Conservation (phyloP, 163 green algal species). For the Coccomyxa subellipsoidea region DNA sequence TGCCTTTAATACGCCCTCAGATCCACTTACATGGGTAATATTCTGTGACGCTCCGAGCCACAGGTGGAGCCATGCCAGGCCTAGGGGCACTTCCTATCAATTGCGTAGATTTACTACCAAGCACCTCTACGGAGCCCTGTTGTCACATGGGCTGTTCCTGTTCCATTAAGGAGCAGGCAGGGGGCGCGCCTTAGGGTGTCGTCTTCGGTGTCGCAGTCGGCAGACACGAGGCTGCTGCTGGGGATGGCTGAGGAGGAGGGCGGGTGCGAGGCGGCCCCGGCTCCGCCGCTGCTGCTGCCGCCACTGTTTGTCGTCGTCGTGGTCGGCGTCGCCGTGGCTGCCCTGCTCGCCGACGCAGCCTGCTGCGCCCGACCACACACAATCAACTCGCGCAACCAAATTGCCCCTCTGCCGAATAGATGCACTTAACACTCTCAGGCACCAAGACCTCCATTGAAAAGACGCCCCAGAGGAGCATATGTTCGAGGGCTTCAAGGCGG, state of each 20-base stretch:
- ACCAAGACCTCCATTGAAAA: no score
- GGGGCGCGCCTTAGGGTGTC: neutral
- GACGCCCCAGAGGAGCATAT: no score
- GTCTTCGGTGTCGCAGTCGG: neutral
- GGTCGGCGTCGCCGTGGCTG: neutral
- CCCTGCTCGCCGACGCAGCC: neutral
- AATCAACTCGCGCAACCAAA: neutral
- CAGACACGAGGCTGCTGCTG: neutral
- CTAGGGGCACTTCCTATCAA: no score
- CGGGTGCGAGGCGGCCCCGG: neutral
- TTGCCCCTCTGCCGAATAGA: no score
- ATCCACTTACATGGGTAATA: no score
- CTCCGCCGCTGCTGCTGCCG: constrained; percentile 6
- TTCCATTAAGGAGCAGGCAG: neutral
- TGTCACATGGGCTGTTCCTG: no score
- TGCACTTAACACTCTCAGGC: no score
- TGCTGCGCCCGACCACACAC: neutral
- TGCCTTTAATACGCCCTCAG: no score
- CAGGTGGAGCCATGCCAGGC: no score
- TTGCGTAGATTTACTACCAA: no score
- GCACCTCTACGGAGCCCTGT: no score
- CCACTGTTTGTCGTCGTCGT: neutral
- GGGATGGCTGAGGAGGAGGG: neutral
- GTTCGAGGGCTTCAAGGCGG: no score
- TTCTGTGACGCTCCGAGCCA: neutral